Conservation (phyloP, 345 rosid species). For the Gossypium raimondii region DNA sequence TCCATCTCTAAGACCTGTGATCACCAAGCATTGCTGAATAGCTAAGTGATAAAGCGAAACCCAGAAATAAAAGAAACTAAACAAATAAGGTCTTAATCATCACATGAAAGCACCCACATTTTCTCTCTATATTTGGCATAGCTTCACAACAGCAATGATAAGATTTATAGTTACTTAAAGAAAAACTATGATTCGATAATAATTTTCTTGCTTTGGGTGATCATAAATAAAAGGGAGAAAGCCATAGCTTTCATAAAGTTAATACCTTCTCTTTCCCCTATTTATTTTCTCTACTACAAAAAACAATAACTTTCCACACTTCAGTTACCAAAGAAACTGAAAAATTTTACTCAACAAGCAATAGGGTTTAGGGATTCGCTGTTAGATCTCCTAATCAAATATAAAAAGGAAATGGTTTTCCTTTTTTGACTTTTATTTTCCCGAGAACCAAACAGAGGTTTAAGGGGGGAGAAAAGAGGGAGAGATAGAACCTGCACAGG, state of each 20-base stretch:
- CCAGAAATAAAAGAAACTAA: background rate
- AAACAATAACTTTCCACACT: background rate
- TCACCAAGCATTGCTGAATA: conserved; percentile 1
- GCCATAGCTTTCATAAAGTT: background rate
- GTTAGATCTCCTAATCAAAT: conserved; percentile 1
- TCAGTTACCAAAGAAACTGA: background rate
- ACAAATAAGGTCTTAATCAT: background rate
- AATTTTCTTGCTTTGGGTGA: background rate
- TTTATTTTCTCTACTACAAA: background rate
- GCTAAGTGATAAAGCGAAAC: background rate
- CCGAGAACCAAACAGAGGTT: conserved; percentile 6
- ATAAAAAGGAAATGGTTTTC: background rate
- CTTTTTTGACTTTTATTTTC: background rate
- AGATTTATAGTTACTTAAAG: background rate
- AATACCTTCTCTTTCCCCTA: background rate
- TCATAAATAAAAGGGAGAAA: background rate
- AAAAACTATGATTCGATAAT: background rate
- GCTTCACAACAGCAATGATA: background rate
- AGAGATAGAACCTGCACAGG: conserved; percentile 28
- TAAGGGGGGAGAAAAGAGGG: background rate
- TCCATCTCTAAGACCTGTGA: conserved; percentile 20
- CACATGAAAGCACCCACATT: conserved; percentile 9
- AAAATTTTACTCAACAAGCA: background rate
- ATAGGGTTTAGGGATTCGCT: background rate
- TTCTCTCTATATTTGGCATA: background rate